Evolutionary conservation across 495 filamentous ascomycete species (phyloP).

Genomic region (Platismatia glauca): DNA sequence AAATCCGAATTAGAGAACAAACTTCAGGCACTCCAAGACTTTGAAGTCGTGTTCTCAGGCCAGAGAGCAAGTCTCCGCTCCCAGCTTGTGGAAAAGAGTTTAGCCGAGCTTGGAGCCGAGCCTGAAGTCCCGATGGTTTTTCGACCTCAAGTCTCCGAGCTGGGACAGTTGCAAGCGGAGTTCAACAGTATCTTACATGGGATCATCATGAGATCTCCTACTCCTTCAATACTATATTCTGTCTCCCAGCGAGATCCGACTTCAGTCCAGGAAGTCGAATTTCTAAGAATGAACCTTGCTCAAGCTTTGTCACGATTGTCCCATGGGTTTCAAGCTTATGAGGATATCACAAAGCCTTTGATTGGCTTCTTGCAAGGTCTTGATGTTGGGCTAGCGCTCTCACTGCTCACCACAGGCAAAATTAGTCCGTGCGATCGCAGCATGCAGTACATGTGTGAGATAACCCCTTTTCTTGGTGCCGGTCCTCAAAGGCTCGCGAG

Average conservation of each 20-base stretch:
- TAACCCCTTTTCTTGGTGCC: constrained; percentile 58
- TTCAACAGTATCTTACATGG: constrained; percentile 66
- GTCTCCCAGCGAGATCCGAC: constrained; percentile 14
- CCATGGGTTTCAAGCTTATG: constrained; percentile 62
- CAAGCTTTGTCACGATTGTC: constrained; percentile 59
- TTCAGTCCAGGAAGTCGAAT: constrained; percentile 39
- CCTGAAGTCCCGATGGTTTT: constrained; percentile 58
- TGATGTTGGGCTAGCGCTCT: constrained; percentile 62
- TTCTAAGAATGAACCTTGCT: constrained; percentile 62
- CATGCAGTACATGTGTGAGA: constrained; percentile 34
- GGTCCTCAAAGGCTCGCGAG: constrained; percentile 15
- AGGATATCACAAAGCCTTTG: constrained; percentile 71
- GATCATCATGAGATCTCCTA: constrained; percentile 49
- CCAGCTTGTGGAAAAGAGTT: constrained; percentile 48
- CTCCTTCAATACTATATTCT: neutral
- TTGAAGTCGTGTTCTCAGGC: constrained; percentile 60
- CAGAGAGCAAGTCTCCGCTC: constrained; percentile 54
- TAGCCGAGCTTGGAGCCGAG: constrained; percentile 52
- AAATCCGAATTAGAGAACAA: constrained; percentile 45
- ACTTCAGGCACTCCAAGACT: constrained; percentile 51
- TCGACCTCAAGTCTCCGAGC: constrained; percentile 56
- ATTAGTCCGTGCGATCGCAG: constrained; percentile 22
- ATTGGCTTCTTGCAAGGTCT: constrained; percentile 76
- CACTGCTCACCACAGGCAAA: constrained; percentile 28
- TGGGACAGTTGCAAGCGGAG: constrained; percentile 69